Percentiles rank a stretch among this genome's conserved stretches.
These are phyloP conservation scores for Triticum aestivum DNA, from an alignment of 176 grass and related monocot species.

Conservation along the genomic window DNA sequence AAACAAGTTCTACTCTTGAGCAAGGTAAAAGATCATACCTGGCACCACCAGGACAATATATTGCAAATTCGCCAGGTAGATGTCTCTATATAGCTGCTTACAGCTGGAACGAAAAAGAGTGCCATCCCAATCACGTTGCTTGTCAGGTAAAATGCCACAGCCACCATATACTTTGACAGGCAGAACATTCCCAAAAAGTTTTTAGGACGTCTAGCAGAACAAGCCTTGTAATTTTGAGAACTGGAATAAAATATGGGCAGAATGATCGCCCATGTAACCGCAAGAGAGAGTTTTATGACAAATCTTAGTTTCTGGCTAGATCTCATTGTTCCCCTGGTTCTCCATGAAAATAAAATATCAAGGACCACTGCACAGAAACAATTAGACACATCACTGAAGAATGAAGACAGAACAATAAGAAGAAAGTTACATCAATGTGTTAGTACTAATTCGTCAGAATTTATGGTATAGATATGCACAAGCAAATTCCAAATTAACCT, in stretches of 20 bases:
- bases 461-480: conserved; percentile 4
- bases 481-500: conserved; percentile 40
- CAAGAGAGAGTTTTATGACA: conserved; percentile 67
- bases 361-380: conserved; percentile 63
- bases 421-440: neutral
- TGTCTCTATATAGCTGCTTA: conserved; percentile 76
- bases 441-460: conserved; percentile 2
- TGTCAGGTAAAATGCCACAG: conserved; percentile 67
- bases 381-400: neutral
- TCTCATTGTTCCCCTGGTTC: conserved; percentile 67
- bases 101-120: conserved; percentile 89
- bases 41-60: conserved; percentile 89
- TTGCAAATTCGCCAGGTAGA: conserved; percentile 70
- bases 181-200: conserved; percentile 67
- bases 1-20: neutral
- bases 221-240: conserved; percentile 71
- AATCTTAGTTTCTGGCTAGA: conserved; percentile 74
- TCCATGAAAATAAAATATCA: conserved; percentile 84
- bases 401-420: neutral
- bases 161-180: conserved; percentile 85
- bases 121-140: conserved; percentile 89
- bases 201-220: conserved; percentile 55
- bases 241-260: conserved; percentile 75
- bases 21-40: conserved; percentile 46
- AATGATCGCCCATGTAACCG: conserved; percentile 63